phyloP scores from a whole-genome alignment of 2,329 filamentous ascomycete genomes.

The Nemania bipapillata region DNA sequence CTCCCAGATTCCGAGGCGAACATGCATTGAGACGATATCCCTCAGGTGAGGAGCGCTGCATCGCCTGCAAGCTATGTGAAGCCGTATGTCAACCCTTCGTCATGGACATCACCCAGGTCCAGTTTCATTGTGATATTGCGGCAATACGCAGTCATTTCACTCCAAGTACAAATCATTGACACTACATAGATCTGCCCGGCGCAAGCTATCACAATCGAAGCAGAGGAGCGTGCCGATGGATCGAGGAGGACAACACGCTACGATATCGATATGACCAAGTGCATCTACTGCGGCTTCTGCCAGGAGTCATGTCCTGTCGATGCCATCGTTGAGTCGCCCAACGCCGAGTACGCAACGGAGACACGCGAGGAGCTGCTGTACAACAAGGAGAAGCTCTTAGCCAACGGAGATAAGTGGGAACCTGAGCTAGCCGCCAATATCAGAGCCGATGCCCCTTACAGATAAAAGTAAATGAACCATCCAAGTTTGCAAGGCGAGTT shows the following conservation, averaged over 20 bases:
- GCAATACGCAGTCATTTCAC: neutral
- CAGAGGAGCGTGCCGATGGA: slow-evolving; percentile 95
- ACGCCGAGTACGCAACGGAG: slow-evolving; percentile 72
- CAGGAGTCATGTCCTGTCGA: slow-evolving; percentile 99
- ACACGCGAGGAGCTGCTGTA: slow-evolving; percentile 92
- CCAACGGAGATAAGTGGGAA: slow-evolving; percentile 97
- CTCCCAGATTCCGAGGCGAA: slow-evolving; percentile 96
- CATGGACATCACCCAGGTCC: neutral
- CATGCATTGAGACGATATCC: slow-evolving; percentile 96
- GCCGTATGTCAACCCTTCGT: slow-evolving; percentile 64
- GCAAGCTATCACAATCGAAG: slow-evolving; percentile 98
- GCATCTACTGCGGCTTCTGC: slow-evolving; percentile 99
- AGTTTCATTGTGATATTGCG: neutral
- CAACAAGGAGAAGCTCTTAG: slow-evolving; percentile 93
- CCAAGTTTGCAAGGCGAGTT: neutral
- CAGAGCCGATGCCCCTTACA: slow-evolving; percentile 91
- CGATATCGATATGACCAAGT: slow-evolving; percentile 99
- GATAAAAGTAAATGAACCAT: slow-evolving; percentile 63
- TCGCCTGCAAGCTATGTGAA: slow-evolving; percentile 99
- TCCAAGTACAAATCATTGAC: slow-evolving; percentile 21
- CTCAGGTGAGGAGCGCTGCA: slow-evolving; percentile 97
- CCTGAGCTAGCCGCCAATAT: slow-evolving; percentile 92
- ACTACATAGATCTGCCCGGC: slow-evolving; percentile 83
- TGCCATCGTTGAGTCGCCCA: slow-evolving; percentile 77
- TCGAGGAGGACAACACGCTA: slow-evolving; percentile 95